A percentile compares a stretch with the other conserved stretches of the same genome.
These are phyloP conservation scores for Pseudogymnoascus sp. DNA, from an alignment of 2,329 filamentous ascomycete species.

Conservation along the genomic window DNA sequence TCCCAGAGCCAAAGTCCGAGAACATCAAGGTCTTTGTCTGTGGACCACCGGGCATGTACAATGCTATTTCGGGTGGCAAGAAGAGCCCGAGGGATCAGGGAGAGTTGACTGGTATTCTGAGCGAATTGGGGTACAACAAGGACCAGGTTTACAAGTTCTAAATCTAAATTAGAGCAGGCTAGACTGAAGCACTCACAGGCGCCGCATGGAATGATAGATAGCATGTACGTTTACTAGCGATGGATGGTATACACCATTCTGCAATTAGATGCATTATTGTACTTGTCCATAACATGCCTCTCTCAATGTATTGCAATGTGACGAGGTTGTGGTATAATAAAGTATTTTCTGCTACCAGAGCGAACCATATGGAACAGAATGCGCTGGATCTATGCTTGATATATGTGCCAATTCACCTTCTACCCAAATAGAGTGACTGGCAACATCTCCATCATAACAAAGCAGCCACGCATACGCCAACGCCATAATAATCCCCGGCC, in stretches of 20 bases:
- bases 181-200: background rate
- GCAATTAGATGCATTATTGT: background rate
- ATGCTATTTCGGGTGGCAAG: slow-evolving; percentile 83
- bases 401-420: background rate
- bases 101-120: slow-evolving; percentile 67
- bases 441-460: background rate
- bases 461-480: background rate
- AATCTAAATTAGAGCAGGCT: background rate
- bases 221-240: background rate
- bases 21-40: slow-evolving; percentile 97
- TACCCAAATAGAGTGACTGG: background rate
- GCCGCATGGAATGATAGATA: background rate
- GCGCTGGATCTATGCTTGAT: background rate
- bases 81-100: slow-evolving; percentile 90
- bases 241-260: background rate
- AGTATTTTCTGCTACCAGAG: slow-evolving; percentile 1
- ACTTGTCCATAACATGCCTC: background rate
- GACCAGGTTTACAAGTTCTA: slow-evolving; percentile 98
- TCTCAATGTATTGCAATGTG: background rate
- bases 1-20: slow-evolving; percentile 82
- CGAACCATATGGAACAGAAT: background rate
- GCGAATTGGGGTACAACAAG: slow-evolving; percentile 74
- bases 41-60: slow-evolving; percentile 87
- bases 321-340: background rate
- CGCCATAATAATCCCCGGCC: background rate